phyloP scores from a whole-genome alignment of 1,284 basidiomycete species.

The Hemileia vastatrix region DNA sequence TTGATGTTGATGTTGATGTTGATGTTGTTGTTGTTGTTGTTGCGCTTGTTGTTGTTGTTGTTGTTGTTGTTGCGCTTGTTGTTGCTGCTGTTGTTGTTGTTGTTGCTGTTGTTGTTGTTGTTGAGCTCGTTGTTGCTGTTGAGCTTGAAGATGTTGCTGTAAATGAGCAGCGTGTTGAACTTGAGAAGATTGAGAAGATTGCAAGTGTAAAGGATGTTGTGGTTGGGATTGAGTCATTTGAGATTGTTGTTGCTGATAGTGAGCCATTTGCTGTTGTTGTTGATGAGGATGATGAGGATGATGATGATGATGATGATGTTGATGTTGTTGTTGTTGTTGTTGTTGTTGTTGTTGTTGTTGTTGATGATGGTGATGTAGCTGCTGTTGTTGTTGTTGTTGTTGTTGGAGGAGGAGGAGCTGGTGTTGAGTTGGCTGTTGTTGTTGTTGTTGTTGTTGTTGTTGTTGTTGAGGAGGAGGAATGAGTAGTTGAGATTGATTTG shows the following conservation, averaged over 20 bases:
- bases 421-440: neutral
- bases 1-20: constrained; percentile 3
- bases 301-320: too few species aligned
- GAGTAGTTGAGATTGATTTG: neutral
- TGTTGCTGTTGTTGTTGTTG: neutral
- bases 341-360: constrained; percentile 7
- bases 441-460: constrained; percentile 1
- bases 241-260: too few species aligned
- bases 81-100: neutral
- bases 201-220: too few species aligned
- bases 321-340: too few species aligned
- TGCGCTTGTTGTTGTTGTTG: neutral
- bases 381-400: neutral
- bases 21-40: neutral
- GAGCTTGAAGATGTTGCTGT: neutral
- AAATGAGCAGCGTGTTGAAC: too few species aligned
- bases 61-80: neutral
- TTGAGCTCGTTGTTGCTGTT: neutral
- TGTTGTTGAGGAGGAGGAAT: neutral
- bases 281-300: too few species aligned
- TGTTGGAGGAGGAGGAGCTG: neutral
- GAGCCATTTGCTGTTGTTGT: too few species aligned
- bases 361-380: neutral
- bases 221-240: too few species aligned
- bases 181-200: too few species aligned